Evolutionary conservation across 805 yeast species (phyloP).

Genomic region (Cyberlindnera japonica): DNA sequence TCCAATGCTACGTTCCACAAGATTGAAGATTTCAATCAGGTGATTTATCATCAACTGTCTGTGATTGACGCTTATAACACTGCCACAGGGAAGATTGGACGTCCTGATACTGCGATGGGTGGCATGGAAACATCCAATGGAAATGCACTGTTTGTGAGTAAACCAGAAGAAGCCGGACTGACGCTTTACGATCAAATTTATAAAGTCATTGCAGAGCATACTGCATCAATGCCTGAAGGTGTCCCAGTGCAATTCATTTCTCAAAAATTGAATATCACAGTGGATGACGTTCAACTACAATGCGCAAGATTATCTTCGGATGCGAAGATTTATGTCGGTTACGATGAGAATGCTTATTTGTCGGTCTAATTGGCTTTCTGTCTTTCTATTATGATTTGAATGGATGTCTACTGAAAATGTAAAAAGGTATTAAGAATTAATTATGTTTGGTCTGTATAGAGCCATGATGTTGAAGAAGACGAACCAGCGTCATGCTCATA

Average conservation of each 20-base stretch:
- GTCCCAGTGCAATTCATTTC: slow-evolving; percentile 64
- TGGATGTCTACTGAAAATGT: too few relatives aligned
- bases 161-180: slow-evolving; percentile 31
- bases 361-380: too few relatives aligned
- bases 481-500: neutral
- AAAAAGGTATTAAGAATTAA: too few relatives aligned
- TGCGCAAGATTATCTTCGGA: slow-evolving; percentile 58
- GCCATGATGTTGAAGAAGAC: too few relatives aligned
- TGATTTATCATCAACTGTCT: slow-evolving; percentile 62
- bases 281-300: slow-evolving; percentile 44
- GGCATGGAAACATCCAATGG: slow-evolving; percentile 22
- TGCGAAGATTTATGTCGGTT: slow-evolving; percentile 66
- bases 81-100: slow-evolving; percentile 44
- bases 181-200: slow-evolving; percentile 42
- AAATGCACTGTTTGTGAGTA: slow-evolving; percentile 39
- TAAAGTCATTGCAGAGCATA: slow-evolving; percentile 45
- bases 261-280: slow-evolving; percentile 49
- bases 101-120: slow-evolving; percentile 3
- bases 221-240: slow-evolving; percentile 66
- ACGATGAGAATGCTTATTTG: slow-evolving; percentile 60
- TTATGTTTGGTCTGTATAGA: too few relatives aligned
- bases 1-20: slow-evolving; percentile 59
- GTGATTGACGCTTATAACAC: slow-evolving; percentile 56
- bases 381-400: too few relatives aligned
- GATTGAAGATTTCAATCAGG: slow-evolving; percentile 62